Conservation (phyloP, 148 eudicot genomes). For the Chenopodium quinoa region DNA sequence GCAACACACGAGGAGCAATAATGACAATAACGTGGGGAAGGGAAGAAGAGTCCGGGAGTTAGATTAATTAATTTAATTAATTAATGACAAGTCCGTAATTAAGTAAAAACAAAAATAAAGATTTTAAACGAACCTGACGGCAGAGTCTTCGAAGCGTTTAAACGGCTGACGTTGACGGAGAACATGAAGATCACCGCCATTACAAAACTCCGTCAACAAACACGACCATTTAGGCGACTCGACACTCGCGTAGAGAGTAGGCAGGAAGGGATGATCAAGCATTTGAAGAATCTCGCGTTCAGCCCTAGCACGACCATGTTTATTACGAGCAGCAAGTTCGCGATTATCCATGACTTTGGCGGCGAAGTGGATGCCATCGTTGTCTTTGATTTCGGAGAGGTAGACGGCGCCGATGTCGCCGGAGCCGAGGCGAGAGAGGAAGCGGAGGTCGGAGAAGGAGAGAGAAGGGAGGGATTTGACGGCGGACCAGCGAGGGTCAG, state of each 20-base stretch:
- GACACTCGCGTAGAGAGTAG: constrained; percentile 57
- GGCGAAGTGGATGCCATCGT: constrained; percentile 49
- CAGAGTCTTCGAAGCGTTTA: constrained; percentile 72
- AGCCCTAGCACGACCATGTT: constrained; percentile 65
- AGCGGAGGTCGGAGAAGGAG: constrained; percentile 63
- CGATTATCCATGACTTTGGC: constrained; percentile 88
- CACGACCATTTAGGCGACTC: constrained; percentile 78
- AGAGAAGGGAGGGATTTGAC: constrained; percentile 25
- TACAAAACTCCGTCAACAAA: constrained; percentile 83
- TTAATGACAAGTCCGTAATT: neutral
- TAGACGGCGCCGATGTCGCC: constrained; percentile 95
- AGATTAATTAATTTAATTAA: neutral
- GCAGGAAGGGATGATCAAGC: constrained; percentile 86
- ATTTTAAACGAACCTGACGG: constrained; percentile 59
- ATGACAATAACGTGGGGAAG: constrained; percentile 26
- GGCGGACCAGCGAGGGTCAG: constrained; percentile 41
- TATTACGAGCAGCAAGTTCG: constrained; percentile 64
- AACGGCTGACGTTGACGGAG: constrained; percentile 85
- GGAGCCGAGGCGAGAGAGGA: constrained; percentile 76
- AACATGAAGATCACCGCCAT: constrained; percentile 94
- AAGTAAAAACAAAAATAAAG: neutral
- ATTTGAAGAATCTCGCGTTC: constrained; percentile 71
- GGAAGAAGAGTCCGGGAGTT: neutral
- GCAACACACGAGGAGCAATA: constrained; percentile 31
- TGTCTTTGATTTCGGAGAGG: constrained; percentile 59